Conservation (phyloP, 805 yeast genomes). For the Candida multigemmis region DNA sequence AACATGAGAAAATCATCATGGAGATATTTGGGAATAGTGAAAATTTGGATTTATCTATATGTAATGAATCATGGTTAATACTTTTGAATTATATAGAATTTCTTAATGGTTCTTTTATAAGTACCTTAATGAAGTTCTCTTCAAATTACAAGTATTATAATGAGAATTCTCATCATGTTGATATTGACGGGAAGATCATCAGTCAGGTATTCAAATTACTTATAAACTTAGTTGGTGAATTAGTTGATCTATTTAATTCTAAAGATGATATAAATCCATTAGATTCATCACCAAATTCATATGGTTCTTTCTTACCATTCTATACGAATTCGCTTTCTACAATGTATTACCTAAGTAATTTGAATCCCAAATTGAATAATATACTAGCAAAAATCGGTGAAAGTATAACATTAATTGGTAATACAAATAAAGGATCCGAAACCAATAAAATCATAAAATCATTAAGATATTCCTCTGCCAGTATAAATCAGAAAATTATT, state of each 20-base stretch:
- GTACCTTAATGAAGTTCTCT: constrained; percentile 22
- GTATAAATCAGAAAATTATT: constrained; percentile 27
- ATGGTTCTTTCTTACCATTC: constrained; percentile 26
- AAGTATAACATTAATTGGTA: constrained; percentile 23
- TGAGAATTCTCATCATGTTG: constrained; percentile 14
- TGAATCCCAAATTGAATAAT: constrained; percentile 16
- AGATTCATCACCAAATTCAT: constrained; percentile 26
- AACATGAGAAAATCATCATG: constrained; percentile 14
- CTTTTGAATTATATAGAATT: constrained; percentile 25
- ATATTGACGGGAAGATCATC: constrained; percentile 18
- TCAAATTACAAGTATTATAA: constrained; percentile 28
- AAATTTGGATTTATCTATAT: constrained; percentile 29
- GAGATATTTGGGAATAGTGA: constrained; percentile 29
- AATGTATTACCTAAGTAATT: constrained; percentile 21
- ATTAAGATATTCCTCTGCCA: constrained; percentile 20
- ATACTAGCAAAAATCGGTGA: constrained; percentile 23
- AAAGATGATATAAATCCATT: constrained; percentile 20
- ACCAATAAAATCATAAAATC: constrained; percentile 27
- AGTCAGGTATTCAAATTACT: constrained; percentile 15
- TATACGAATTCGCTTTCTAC: constrained; percentile 33
- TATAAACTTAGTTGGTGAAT: constrained; percentile 13
- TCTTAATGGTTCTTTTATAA: constrained; percentile 19
- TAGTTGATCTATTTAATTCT: constrained; percentile 20
- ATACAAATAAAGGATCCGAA: constrained; percentile 18
- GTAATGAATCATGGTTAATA: constrained; percentile 36